Evolutionary conservation across 129 eudicot species (phyloP).

Genomic region (Pseudognaphalium luteoalbum): DNA sequence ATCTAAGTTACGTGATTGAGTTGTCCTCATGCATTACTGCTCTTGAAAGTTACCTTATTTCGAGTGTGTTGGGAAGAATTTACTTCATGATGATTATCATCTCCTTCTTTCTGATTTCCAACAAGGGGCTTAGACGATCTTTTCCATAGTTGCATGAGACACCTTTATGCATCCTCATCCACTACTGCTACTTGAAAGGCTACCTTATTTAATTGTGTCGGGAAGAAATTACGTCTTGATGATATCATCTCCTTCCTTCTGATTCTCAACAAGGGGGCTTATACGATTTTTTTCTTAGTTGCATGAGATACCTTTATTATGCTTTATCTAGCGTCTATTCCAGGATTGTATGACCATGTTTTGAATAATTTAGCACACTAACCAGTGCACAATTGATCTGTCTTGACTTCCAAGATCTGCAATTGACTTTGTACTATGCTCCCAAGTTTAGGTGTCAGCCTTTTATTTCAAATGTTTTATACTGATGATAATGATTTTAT

Average conservation of each 20-base stretch:
- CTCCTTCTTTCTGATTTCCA: background rate
- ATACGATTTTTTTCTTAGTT: background rate
- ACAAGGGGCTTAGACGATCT: background rate
- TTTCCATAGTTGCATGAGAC: background rate
- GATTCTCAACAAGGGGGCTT: background rate
- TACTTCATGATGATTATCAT: background rate
- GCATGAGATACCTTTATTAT: background rate
- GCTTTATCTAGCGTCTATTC: background rate
- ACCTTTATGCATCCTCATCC: background rate
- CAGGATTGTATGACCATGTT: background rate
- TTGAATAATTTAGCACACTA: background rate
- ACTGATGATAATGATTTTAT: constrained; percentile 3
- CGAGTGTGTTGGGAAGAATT: background rate
- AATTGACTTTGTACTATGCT: background rate
- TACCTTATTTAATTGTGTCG: background rate
- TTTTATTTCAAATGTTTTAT: background rate
- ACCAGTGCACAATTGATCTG: background rate
- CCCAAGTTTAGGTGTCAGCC: background rate
- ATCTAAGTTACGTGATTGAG: background rate
- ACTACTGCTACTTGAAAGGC: background rate
- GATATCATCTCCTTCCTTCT: background rate
- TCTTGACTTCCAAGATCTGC: background rate
- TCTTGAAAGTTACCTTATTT: background rate
- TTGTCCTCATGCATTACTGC: background rate
- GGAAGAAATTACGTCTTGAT: background rate